Base-by-base conservation (phyloP, 2,329 filamentous ascomycete genomes). In the Epichloe brachyelytri region DNA sequence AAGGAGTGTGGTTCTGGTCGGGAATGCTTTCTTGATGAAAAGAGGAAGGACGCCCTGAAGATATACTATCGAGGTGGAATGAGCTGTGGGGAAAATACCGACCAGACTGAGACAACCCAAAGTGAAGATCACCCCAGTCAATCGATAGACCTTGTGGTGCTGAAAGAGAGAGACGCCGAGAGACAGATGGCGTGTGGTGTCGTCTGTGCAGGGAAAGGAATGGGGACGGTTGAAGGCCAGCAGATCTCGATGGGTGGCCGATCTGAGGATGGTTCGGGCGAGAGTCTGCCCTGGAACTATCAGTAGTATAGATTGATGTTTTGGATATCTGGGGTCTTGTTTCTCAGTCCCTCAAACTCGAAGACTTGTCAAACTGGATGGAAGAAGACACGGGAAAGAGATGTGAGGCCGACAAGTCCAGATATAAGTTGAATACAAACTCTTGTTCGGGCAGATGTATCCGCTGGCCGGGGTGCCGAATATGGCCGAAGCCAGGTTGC, bases 21-120 rank as follows among this genome's bases (percentile, higher is more conserved):
- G 63, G 65, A 67, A 67, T 66, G 62, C 50, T 64, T 59, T 53
- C 58, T 60, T 59, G 50, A 55, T 58, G 53, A 58, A 46, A 50
- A 58, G 56, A 61, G 56, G 65, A 65, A 59, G 65, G 65, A 64
- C 60, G 58, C 59, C 58, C 62, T 65, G 60, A 69, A 71, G 66
- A 69, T 71, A 70, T 70, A 71, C 58, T 58, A 58, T 58, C 55
- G 60, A 63, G 58, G 56, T 62, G 65, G 65, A 69, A 68, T 69
- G 67, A 58, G 58, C 55, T 55, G 58, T 56, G 55, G 62, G 59
- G 59, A 62, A 55, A 55, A 61, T 60, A 58, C 59, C 58, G 62
- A 56, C 51, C 55, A 51, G 51, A 51, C 55, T 67, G 57, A 69
- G 66, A 68, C 67, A 69, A 51, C 17, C 43, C 54, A 56, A 61